Base-by-base conservation (phyloP, 805 yeast species). In the Starmera pachycereana region DNA sequence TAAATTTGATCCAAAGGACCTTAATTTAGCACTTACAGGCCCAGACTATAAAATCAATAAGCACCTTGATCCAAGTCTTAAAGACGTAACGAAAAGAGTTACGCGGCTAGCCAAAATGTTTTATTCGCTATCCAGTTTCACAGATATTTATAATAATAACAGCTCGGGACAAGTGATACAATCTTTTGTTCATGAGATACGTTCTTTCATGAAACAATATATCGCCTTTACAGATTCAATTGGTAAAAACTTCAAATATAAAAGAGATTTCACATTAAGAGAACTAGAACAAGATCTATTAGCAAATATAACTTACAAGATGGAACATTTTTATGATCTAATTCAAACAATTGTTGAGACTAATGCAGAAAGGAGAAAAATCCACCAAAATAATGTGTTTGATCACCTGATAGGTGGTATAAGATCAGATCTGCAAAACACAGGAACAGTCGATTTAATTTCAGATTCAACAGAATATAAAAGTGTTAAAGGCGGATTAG, bases 21-120 rank as follows among this genome's bases (percentile, higher is more conserved):
- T 57, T 9, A 63, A 60, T 12, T 65, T 69, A 29, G 56, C 71
- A 35, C 59, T 81, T 4, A 56, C 56, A 12, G 95, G 94, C 0
- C 94, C 95, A 1, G 90, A 81, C 43, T 88, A 72, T 58, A 71
- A 76, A 45, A 72, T 87, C 22, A 79, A 83, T 33, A 81, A 76
- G 47, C 76, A 74, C 42, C 63, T 92, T 50, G 95, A 86, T 51
- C 69, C 82, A 2, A 74, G 88, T 22, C 65, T 86, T 42, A 81
- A 81, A 52, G 82, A 81, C 40, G 68, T 86, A 12, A 71, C 87
- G 9, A 74, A 74, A 49, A 68, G 75, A 39, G 58, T 88, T 22
- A 69, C 76, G 11, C 69, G 67, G 37, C 62, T 71, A 36, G 95
- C 95, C 0, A 78, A 77, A 46, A 69, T 71, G 56, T 83, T 73